phyloP scores from a whole-genome alignment of 345 rosid species.

The Hypericum androsaemum region DNA sequence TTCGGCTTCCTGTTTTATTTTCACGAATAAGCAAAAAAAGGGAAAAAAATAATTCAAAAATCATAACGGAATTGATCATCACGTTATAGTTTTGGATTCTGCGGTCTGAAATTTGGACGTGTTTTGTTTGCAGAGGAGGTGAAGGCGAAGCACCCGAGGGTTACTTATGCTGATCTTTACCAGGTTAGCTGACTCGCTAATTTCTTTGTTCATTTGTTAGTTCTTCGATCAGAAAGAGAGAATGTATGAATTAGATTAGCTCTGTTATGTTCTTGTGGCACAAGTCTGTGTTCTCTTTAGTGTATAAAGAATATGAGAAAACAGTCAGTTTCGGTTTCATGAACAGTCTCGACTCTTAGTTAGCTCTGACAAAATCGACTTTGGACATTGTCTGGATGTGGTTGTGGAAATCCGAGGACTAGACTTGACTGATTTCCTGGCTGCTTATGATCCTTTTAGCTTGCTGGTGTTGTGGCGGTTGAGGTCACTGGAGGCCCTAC shows the following conservation, averaged over 20 bases:
- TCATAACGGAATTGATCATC: no score
- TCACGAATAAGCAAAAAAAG: no score
- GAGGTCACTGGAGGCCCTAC: constrained; percentile 95
- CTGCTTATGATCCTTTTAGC: constrained; percentile 30
- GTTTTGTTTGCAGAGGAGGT: constrained; percentile 43
- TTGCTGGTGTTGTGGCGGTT: constrained; percentile 95
- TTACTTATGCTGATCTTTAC: constrained; percentile 69
- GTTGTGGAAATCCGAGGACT: neutral
- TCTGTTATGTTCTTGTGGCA: no score
- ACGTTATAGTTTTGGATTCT: neutral
- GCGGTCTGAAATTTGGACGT: neutral
- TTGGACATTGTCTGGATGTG: neutral
- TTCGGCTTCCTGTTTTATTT: neutral
- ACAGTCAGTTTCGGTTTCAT: no score
- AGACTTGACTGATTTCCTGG: neutral
- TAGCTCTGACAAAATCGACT: no score
- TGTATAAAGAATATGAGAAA: no score
- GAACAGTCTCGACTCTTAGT: no score
- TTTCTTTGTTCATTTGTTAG: no score
- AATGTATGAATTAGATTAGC: no score
- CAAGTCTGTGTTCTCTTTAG: no score
- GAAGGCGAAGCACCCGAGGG: constrained; percentile 68
- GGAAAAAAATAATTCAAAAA: no score
- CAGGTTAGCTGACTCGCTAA: constrained; percentile 28
- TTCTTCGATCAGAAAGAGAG: no score